phyloP scores from a whole-genome alignment of 164 flowering plant genomes.

The Chloranthus sessilifolius region DNA sequence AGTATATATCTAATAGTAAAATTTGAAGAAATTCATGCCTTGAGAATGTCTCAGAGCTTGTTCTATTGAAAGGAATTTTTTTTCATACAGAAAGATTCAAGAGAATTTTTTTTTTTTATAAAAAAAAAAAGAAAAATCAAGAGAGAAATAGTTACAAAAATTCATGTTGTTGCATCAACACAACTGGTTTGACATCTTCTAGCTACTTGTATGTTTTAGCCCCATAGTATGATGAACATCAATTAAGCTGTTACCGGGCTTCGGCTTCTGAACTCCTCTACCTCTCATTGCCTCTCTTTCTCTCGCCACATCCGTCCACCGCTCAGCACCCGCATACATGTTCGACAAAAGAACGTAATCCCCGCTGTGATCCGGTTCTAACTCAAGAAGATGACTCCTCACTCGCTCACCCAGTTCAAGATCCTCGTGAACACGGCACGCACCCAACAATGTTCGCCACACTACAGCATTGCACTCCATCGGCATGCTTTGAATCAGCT shows the following conservation, averaged over 20 bases:
- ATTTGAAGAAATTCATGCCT: no score
- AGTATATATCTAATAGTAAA: no score
- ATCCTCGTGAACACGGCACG: conserved; percentile 47
- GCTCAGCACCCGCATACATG: conserved; percentile 40
- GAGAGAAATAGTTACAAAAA: no score
- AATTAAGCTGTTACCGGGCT: conserved; percentile 44
- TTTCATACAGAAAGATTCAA: no score
- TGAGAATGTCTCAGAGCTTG: no score
- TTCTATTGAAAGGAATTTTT: no score
- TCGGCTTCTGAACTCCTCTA: conserved; percentile 40
- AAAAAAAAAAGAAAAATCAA: no score
- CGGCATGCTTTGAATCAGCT: conserved; percentile 44
- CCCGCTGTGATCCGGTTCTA: conserved; percentile 60
- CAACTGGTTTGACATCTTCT: no score
- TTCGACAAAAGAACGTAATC: conserved; percentile 56
- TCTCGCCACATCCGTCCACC: conserved; percentile 30
- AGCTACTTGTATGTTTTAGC: no score
- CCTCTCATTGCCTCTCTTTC: conserved; percentile 36
- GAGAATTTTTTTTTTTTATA: no score
- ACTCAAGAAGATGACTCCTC: conserved; percentile 32
- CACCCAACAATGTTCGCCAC: conserved; percentile 55
- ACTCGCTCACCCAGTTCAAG: conserved; percentile 45
- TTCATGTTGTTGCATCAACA: no score
- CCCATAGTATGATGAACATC: conserved; percentile 1
- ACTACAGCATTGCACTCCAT: conserved; percentile 46